Evolutionary conservation across 805 yeast species (phyloP), one percentile per base, ranked within the genome.

Genomic region (Sugiyamaella americana): DNA sequence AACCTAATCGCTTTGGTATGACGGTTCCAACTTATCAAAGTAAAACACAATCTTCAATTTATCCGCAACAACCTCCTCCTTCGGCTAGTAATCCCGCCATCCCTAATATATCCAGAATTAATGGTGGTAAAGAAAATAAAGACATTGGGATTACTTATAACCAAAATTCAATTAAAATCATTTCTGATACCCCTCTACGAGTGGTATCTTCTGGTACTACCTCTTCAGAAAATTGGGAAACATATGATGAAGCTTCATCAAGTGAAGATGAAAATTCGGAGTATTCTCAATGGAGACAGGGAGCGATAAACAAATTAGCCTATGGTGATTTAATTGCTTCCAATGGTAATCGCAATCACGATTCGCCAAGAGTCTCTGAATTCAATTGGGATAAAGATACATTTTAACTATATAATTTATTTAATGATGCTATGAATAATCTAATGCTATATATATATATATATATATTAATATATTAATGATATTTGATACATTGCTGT

Each of bases 371-470:
- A 35, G 51, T 51, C n/a, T 56, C 60, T 5, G 59, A 48, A 6
- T 57, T 57, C 43, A 51, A 56, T 43, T 57, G 61, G 60, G 58
- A 57, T 13, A 57, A 57, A 44, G 58, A 57, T 29, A 56, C 56
- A 3, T 57, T 57, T 23, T 57, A 41, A 43, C 6, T 35, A 5
- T 35, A 16, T 20, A 40, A 22, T 11, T 6, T 22, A 35, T 35
- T 35, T 35, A 35, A 35, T 35, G 32, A 26, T 13, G 32, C 8
- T 26, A 26, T 26, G 32, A 26, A 13, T 13, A 8, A 26, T 8
- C 32, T 26, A 26, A n/a, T n/a, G n/a, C n/a, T n/a, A n/a, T n/a
- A n/a, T n/a, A n/a, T n/a, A n/a, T n/a, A n/a, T n/a, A n/a, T n/a
- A n/a, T n/a, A n/a, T n/a, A n/a, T n/a, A n/a, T n/a, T n/a, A n/a